These are phyloP conservation scores for Pythium brachiatum DNA, from an alignment of 352 stramenopile genomes.

Conservation along the genomic window DNA sequence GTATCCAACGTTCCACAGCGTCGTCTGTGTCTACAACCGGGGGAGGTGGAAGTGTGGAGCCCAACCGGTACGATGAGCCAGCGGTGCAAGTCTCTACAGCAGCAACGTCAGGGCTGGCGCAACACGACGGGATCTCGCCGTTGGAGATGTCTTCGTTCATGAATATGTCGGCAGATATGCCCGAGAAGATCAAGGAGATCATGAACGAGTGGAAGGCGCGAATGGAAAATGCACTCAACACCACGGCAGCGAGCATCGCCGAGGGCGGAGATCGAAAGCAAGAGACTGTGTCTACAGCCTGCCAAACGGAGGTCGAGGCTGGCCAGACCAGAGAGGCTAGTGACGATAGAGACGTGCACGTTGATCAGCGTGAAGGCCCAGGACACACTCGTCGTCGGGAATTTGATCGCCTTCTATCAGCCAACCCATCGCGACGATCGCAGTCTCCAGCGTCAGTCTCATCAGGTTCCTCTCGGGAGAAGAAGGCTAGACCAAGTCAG, in stretches of 20 bases:
- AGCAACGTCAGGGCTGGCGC: background rate
- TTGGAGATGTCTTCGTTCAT: conserved; percentile 51
- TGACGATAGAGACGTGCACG: background rate
- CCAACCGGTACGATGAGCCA: conserved; percentile 18
- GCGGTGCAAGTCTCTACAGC: background rate
- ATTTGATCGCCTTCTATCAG: background rate
- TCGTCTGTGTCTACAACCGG: background rate
- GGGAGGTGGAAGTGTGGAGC: background rate
- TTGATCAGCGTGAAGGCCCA: background rate
- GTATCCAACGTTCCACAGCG: conserved; percentile 31
- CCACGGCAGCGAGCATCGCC: conserved; percentile 20
- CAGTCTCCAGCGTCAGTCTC: background rate
- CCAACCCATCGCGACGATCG: background rate
- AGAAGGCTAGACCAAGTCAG: background rate
- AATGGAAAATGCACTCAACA: conserved; percentile 44
- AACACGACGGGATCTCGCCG: background rate
- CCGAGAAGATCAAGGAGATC: conserved; percentile 53
- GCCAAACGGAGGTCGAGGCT: conserved; percentile 11
- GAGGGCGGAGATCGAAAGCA: background rate
- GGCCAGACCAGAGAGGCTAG: background rate
- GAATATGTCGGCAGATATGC: conserved; percentile 54
- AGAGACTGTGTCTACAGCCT: conserved; percentile 7
- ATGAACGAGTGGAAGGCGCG: conserved; percentile 61
- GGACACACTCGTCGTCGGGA: background rate
- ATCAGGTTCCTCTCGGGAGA: background rate